Evolutionary conservation across 2,329 filamentous ascomycete genomes (phyloP), one percentile per base, ranked within the genome.

Genomic region (Zymoseptoria pseudotritici): DNA sequence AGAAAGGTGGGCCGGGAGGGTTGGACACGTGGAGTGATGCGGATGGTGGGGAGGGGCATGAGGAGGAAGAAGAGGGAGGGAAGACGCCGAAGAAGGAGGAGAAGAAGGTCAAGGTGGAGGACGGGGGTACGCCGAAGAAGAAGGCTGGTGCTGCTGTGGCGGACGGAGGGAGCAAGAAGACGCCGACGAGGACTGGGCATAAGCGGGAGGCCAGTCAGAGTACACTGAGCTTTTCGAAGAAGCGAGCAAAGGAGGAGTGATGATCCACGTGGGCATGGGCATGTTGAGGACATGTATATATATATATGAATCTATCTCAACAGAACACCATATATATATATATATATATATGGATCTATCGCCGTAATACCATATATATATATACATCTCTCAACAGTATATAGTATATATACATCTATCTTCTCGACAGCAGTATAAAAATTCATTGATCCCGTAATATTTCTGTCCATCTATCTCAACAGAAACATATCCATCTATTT

Each of bases 1-100:
- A 63, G 2, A 65, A 72, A 59, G 77, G 76, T 17, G 73, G 70
- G 5, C 71, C 73, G 0, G 76, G 74, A 8, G 77, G 76, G 62
- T 60, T 77, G 21, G 56, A 61, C 11, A 60, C 59, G 4, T 68
- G 56, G 54, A 65, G 69, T 19, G 67, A 70, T 60, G 68, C 66
- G 7, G 67, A 70, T 58, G 69, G 65, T 3, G 51, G n/a, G 3
- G 61, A 69, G 24, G 56, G 67, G 49, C 53, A 66, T 31, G 61
- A 67, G 36, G 59, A 50, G 46, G 59, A 65, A 54, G 31, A 46
- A n/a, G 63, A 60, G 51, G 54, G 49, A 46, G 53, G 46, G 13
- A 59, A 60, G 56, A 58, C 59, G 51, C 51, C 59, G 21, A 61
- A 56, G 24, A 57, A 60, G 22, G 51, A 60, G 22, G 51, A 22